Base-by-base conservation (phyloP, 1,139 yeast genomes). In the Suhomyces bribrorum region DNA sequence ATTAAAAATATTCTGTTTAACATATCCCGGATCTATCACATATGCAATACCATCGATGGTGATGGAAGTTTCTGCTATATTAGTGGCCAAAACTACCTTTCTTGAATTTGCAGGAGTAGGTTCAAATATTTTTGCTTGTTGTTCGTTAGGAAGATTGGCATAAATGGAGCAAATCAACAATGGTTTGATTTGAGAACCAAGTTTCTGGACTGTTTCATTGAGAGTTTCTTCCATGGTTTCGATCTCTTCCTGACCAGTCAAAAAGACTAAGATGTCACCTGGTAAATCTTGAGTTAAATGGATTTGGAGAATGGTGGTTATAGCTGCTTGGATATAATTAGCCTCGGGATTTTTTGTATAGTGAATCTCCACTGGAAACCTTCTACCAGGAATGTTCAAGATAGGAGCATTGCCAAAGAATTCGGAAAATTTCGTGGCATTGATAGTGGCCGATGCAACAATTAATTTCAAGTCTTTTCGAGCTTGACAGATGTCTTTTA, bases 41-140 rank as follows among this genome's bases (percentile, higher is more conserved):
- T 77, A 90, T 14, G 77, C 81, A 34, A 92, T 86, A 1, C 97
- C 97, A 53, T 89, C 94, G 42, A 92, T 90, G 0, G 98, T 92
- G 51, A 92, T 83, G 5, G 97, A 90, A 0, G 98, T 92, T 59
- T 92, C 98, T 0, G 98, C 98, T 49, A 92, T 90, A 52, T 92
- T 92, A 0, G 98, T 92, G 0, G 98, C 97, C 38, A 92, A 67
- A 1, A 92, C 96, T 7, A 92, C 95, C 55, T 92, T 92, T 23
- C 98, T 66, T 2, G 86, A 65, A 14, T 80, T 79, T 5, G 73
- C 70, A 0, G 96, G 96, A 0, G 97, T 86, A 0, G 95, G 94
- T 47, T 86, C 95, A 59, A 92, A 92, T 32, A 92, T 88, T 48
- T 73, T 75, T 14, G 81, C 74, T 57, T 92, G 98, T 43, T 81